Base-by-base conservation (phyloP, 2,329 filamentous ascomycete genomes). In the Nemania diffusa region DNA sequence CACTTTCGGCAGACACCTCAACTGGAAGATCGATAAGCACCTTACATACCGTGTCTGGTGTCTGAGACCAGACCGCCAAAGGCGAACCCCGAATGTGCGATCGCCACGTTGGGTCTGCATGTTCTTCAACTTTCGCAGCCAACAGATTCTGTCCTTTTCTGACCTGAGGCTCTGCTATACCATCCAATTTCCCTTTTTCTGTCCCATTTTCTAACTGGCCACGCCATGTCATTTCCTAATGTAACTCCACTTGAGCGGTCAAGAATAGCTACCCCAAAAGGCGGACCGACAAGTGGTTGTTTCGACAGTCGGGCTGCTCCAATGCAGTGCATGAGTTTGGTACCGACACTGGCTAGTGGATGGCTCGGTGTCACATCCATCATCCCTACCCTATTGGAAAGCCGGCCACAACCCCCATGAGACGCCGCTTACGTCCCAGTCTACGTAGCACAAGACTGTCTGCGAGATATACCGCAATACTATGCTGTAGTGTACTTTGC, bases 261-360 rank as follows among this genome's bases (percentile, higher is more conserved):
- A 65, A 57, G 42, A 27, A 22, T 46, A 34, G 26, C 42, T 70
- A 70, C 68, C 62, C 68, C 68, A 70, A 70, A 65, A 17, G 62
- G 65, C 65, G 65, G 68, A 62, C 27, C 17, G 67, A 42, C 15
- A 42, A 34, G 57, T 48, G 55, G 57, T 13, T 56, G 57, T 13
- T 56, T 58, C 24, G 48, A 61, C 29, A 50, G 24, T 22, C 17
- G 26, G 22, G 13, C 13, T 46, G 56, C 40, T 50, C 48, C 56
- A 59, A 59, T 20, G 29, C 42, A 57, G 52, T 42, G 44, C 46
- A 52, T 42, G 13, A 27, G 50, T 29, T 17, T 53, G 34, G 58
- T 62, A 48, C 58, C 57, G 52, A 62, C 42, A n/a, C 27, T 26
- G 11, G 22, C 24, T 40, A 29, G 55, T 57, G 27, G 32, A 51